These are phyloP conservation scores for Lycium barbarum DNA, from an alignment of 257 asterid species.

Conservation along the genomic window DNA sequence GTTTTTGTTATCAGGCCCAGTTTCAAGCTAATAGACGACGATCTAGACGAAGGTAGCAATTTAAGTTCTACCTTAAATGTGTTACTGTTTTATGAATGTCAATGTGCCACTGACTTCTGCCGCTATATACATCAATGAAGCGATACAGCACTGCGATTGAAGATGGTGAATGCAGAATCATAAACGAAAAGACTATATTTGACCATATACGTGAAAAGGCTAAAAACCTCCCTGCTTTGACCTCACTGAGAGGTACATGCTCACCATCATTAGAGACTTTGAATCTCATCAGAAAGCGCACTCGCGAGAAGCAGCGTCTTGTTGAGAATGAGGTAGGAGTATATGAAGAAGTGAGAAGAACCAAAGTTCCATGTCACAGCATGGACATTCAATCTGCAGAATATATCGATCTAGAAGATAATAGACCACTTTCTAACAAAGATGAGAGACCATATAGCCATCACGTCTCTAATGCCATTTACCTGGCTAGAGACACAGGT, in stretches of 20 bases:
- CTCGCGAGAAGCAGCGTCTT: constrained; percentile 67
- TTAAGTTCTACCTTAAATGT: constrained; percentile 25
- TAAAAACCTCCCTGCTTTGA: constrained; percentile 65
- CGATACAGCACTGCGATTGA: constrained; percentile 47
- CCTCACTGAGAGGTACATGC: constrained; percentile 45
- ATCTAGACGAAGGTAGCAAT: constrained; percentile 63
- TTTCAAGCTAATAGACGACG: constrained; percentile 83
- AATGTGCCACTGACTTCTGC: constrained; percentile 33
- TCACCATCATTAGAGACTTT: constrained; percentile 75
- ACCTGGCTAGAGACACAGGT: constrained; percentile 52
- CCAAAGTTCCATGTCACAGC: constrained; percentile 38
- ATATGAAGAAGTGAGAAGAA: constrained; percentile 45
- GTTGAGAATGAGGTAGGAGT: constrained; percentile 50
- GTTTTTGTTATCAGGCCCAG: constrained; percentile 72
- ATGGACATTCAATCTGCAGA: constrained; percentile 37
- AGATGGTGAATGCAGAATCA: constrained; percentile 79
- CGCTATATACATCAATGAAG: constrained; percentile 42
- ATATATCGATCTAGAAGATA: constrained; percentile 39
- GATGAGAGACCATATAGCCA: constrained; percentile 34
- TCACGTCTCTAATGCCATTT: constrained; percentile 35
- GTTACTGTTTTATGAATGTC: constrained; percentile 33
- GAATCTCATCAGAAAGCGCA: constrained; percentile 76
- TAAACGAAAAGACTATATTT: constrained; percentile 71
- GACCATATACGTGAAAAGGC: constrained; percentile 87
- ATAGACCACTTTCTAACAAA: constrained; percentile 37